Base-by-base conservation (phyloP, 306 rosid species). In the Chamaecrista fasciculata region DNA sequence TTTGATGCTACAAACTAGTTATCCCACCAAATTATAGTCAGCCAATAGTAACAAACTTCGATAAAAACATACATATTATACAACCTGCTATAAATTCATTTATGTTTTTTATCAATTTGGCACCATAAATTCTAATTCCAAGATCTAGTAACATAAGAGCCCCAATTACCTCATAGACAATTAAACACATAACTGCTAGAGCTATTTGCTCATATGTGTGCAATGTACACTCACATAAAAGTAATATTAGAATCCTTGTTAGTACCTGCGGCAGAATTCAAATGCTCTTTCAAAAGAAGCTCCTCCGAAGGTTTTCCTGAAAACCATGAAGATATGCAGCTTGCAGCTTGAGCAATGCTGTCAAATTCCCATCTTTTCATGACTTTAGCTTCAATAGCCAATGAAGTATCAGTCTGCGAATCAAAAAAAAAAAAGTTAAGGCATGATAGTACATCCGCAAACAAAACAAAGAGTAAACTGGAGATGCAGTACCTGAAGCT, bases 331-430 rank as follows among this genome's bases (percentile, higher is more conserved):
- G 92, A 76, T 57, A 95, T 78, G 76, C 85, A 79, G 69, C 78
- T 82, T 62, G 86, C 83, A 56, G 99, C 97, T 78, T 87, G 97
- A 84, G 88, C 77, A 61, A 95, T 91, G 85, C 83, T 84, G 72
- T 91, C 97, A 61, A 89, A 95, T 84, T 95, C 99, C 99, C 99
- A 91, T 81, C 99, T 87, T 81, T 63, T 81, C 99, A 91, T 95
- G 48, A 58, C 68, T 76, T 83, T 91, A 65, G 87, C 76, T 89
- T 95, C 99, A 52, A 86, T 62, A 39, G 92, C 95, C 80, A 95
- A 77, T 16, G 92, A 89, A 4, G 99, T 89, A 73, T 95, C 97
- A 48, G 96, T 89, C 99, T 95, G 88, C 74, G 84, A 70, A 69
- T 14, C 21, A 77, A 67, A 70, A 43, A 18, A 60, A 48, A 65